phyloP scores from a whole-genome alignment of 441 rosid species.

The Mallotus repandus region DNA sequence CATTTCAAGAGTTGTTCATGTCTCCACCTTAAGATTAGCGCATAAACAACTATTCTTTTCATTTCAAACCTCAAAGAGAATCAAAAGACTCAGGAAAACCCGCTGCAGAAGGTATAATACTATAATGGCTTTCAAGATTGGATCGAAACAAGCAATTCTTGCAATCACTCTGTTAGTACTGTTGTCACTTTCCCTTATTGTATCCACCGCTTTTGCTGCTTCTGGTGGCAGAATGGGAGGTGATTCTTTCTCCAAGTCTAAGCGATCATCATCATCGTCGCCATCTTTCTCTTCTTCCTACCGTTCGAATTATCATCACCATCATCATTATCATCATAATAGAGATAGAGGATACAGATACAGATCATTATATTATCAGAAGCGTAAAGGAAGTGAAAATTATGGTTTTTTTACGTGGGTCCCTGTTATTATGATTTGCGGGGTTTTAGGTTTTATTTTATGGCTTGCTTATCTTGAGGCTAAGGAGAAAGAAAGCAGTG shows the following conservation, averaged over 20 bases:
- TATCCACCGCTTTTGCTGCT: conserved; percentile 47
- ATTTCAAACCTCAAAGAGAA: too few relatives aligned
- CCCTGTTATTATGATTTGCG: background rate
- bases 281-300: conserved; percentile 21
- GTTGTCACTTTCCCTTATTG: background rate
- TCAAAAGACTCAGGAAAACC: background rate
- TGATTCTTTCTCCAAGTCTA: conserved; percentile 46
- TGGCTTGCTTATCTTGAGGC: conserved; percentile 1
- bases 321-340: conserved; percentile 1
- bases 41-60: too few relatives aligned
- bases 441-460: background rate
- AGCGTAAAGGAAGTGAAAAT: background rate
- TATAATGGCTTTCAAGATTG: background rate
- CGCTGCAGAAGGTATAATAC: background rate
- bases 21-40: too few relatives aligned
- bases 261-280: conserved; percentile 22
- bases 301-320: background rate
- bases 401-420: background rate
- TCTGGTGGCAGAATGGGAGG: conserved; percentile 85
- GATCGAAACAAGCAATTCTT: background rate
- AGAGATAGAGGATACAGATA: background rate
- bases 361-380: background rate
- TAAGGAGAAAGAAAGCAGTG: background rate
- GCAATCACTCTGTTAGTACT: background rate
- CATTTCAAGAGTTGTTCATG: too few relatives aligned